These are phyloP conservation scores for Epichloe typhina DNA, from an alignment of 2,329 filamentous ascomycete species.

Conservation along the genomic window DNA sequence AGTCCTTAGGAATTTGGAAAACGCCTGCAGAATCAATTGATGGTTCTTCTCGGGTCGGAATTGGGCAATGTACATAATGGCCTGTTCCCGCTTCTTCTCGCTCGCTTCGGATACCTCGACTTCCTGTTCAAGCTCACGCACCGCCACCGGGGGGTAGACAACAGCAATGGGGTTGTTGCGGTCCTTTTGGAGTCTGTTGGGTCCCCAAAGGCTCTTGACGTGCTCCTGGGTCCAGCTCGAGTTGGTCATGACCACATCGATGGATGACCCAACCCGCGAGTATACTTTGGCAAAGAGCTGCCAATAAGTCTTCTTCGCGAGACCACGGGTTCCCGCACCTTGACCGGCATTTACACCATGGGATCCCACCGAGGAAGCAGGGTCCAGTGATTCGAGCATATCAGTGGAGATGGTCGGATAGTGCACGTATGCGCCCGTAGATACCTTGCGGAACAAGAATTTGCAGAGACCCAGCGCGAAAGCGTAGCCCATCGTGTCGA, in stretches of 20 bases:
- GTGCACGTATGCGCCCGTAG: slow-evolving; percentile 89
- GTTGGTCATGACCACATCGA: slow-evolving; percentile 96
- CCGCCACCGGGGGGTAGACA: slow-evolving; percentile 91
- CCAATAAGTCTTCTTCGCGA: slow-evolving; percentile 75
- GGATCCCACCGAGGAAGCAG: slow-evolving; percentile 39
- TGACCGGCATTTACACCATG: slow-evolving; percentile 75
- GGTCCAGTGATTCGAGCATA: slow-evolving; percentile 77
- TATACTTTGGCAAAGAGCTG: slow-evolving; percentile 71
- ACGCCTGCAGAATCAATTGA: slow-evolving; percentile 70
- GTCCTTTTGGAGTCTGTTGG: slow-evolving; percentile 32
- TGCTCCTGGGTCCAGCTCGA: slow-evolving; percentile 87
- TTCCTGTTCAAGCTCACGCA: slow-evolving; percentile 64
- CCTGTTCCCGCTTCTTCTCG: slow-evolving; percentile 55
- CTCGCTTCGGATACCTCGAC: slow-evolving; percentile 58
- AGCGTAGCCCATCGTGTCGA: slow-evolving; percentile 97
- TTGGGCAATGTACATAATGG: slow-evolving; percentile 86
- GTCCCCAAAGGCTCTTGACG: slow-evolving; percentile 68
- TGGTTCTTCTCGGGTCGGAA: slow-evolving; percentile 98
- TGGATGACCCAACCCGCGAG: slow-evolving; percentile 64
- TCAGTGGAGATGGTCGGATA: slow-evolving; percentile 98
- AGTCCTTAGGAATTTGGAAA: slow-evolving; percentile 58
- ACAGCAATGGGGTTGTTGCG: slow-evolving; percentile 49
- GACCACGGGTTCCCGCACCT: slow-evolving; percentile 58
- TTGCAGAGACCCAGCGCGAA: slow-evolving; percentile 77
- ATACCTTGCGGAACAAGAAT: slow-evolving; percentile 64